A percentile compares a stretch with the other conserved stretches of the same genome.
Conservation (phyloP, 2,329 filamentous ascomycete genomes). For the Grosmannia clavigera region DNA sequence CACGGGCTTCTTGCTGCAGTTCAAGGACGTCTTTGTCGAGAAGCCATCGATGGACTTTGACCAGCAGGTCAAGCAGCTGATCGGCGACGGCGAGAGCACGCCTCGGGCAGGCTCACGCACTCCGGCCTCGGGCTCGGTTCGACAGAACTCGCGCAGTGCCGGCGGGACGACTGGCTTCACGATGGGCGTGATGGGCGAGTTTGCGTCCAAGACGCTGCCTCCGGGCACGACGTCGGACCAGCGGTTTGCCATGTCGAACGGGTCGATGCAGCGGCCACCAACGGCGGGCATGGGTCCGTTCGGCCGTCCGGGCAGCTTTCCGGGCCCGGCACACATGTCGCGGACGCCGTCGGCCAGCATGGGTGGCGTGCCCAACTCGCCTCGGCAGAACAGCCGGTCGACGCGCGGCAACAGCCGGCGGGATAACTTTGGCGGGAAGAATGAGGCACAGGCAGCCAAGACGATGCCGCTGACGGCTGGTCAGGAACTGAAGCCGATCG, state of each 20-base stretch:
- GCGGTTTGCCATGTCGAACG: slow-evolving; percentile 55
- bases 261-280: slow-evolving; percentile 32
- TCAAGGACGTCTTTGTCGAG: slow-evolving; percentile 91
- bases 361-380: slow-evolving; percentile 53
- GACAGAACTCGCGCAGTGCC: slow-evolving; percentile 29
- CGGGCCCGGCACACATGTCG: slow-evolving; percentile 48
- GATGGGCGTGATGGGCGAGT: slow-evolving; percentile 44
- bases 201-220: slow-evolving; percentile 54
- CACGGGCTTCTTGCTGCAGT: slow-evolving; percentile 88
- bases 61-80: slow-evolving; percentile 70
- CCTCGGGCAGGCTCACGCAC: slow-evolving; percentile 51
- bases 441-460: slow-evolving; percentile 62
- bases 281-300: slow-evolving; percentile 22
- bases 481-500: slow-evolving; percentile 69
- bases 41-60: slow-evolving; percentile 93
- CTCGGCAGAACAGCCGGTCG: slow-evolving; percentile 52
- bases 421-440: slow-evolving; percentile 36
- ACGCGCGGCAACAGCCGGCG: slow-evolving; percentile 54
- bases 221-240: slow-evolving; percentile 66
- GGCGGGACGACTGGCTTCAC: slow-evolving; percentile 51
- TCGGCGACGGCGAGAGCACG: slow-evolving; percentile 60
- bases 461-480: slow-evolving; percentile 85
- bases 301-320: slow-evolving; percentile 49
- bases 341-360: slow-evolving; percentile 48
- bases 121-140: slow-evolving; percentile 32